Evolutionary conservation across 2,329 filamentous ascomycete genomes (phyloP).

Genomic region (Aspergillus pseudotamarii): DNA sequence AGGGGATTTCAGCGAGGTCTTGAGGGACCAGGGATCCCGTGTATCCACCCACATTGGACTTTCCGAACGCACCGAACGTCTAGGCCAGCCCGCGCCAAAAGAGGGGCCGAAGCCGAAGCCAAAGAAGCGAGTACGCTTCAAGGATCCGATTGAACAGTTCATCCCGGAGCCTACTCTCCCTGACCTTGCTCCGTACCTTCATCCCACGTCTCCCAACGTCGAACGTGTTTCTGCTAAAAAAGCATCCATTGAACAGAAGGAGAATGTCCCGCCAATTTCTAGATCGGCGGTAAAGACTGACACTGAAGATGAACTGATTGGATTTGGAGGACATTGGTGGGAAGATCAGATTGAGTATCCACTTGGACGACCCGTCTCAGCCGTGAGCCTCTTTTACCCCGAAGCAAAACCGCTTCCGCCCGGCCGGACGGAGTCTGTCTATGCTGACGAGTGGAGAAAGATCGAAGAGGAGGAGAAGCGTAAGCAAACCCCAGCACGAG

Average conservation of each 20-base stretch:
- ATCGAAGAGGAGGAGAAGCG: slow-evolving; percentile 29
- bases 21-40: not conserved
- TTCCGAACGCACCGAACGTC: not conserved
- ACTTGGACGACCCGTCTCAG: slow-evolving; percentile 32
- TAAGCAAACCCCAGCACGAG: slow-evolving; percentile 23
- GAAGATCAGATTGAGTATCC: slow-evolving; percentile 19
- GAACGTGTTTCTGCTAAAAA: not conserved
- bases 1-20: not conserved
- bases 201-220: not conserved
- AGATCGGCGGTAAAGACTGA: not conserved
- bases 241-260: slow-evolving; percentile 16
- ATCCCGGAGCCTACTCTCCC: not conserved
- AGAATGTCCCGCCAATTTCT: slow-evolving; percentile 17
- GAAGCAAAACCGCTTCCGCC: slow-evolving; percentile 25
- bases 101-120: not conserved
- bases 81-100: not conserved
- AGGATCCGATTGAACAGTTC: slow-evolving; percentile 12
- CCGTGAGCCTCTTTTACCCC: slow-evolving; percentile 32
- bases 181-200: slow-evolving; percentile 18
- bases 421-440: slow-evolving; percentile 33
- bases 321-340: slow-evolving; percentile 25
- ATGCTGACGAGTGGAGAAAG: slow-evolving; percentile 29
- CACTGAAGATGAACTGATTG: slow-evolving; percentile 6
- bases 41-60: not conserved
- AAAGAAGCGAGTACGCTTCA: slow-evolving; percentile 17